Percentiles rank a stretch among this genome's conserved stretches.
These are phyloP conservation scores for Coemansia umbellata DNA, from an alignment of 192 early-diverging fungal species.

Conservation along the genomic window DNA sequence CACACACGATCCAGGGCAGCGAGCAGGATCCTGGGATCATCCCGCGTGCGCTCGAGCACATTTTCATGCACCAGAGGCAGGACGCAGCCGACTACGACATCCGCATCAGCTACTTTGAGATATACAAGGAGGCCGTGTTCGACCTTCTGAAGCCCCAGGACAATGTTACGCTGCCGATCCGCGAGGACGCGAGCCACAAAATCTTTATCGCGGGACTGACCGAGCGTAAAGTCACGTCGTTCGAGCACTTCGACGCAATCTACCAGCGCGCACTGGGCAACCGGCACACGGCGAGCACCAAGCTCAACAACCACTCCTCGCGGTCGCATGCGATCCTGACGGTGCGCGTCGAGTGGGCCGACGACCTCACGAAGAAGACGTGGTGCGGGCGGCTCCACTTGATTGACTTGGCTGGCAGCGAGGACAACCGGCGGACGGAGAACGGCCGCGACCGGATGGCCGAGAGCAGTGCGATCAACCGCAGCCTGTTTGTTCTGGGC, in stretches of 20 bases:
- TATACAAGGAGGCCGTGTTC: constrained; percentile 64
- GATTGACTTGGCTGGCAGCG: constrained; percentile 66
- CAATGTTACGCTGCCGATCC: constrained; percentile 37
- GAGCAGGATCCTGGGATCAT: constrained; percentile 58
- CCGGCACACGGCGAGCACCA: constrained; percentile 60
- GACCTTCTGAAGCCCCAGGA: constrained; percentile 53
- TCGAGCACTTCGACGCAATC: constrained; percentile 49
- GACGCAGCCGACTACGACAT: constrained; percentile 46
- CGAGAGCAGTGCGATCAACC: constrained; percentile 66
- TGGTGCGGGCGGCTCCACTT: constrained; percentile 56
- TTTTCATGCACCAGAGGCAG: constrained; percentile 52
- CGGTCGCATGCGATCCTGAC: constrained; percentile 64
- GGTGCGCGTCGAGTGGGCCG: constrained; percentile 46
- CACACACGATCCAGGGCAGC: constrained; percentile 60
- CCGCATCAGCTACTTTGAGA: constrained; percentile 61
- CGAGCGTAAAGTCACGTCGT: constrained; percentile 50
- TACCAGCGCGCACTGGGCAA: constrained; percentile 53
- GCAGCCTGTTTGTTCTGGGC: constrained; percentile 60
- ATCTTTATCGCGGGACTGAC: constrained; percentile 59
- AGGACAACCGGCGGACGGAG: constrained; percentile 63
- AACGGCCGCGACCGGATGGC: constrained; percentile 58
- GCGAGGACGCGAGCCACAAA: constrained; percentile 53
- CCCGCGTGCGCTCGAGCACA: constrained; percentile 52
- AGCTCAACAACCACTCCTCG: constrained; percentile 60
- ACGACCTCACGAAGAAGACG: constrained; percentile 28